Evolutionary conservation across 2,329 filamentous ascomycete genomes (phyloP).

Genomic region (Endocalyx cinctus): DNA sequence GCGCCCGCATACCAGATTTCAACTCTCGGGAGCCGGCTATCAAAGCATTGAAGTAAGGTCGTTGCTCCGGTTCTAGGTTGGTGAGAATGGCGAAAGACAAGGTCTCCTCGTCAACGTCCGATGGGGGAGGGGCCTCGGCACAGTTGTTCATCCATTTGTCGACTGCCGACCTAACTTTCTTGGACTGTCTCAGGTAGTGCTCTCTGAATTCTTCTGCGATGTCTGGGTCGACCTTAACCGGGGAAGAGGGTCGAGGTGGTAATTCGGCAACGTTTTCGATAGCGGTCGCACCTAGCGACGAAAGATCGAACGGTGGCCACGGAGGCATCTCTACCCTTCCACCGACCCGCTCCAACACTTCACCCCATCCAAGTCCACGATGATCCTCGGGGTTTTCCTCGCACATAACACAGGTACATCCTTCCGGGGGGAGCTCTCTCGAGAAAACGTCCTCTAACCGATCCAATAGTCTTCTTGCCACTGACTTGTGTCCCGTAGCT

Average conservation of each 20-base stretch:
- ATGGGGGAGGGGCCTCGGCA: slow-evolving; percentile 70
- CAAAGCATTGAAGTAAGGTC: slow-evolving; percentile 78
- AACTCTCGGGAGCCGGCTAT: slow-evolving; percentile 57
- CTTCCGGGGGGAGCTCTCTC: slow-evolving; percentile 79
- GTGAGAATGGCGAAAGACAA: slow-evolving; percentile 91
- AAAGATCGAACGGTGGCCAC: slow-evolving; percentile 85
- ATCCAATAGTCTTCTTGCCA: slow-evolving; percentile 86
- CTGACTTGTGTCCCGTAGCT: slow-evolving; percentile 88
- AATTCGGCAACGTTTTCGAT: slow-evolving; percentile 59
- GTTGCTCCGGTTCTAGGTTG: slow-evolving; percentile 69
- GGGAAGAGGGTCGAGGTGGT: slow-evolving; percentile 53
- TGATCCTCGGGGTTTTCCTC: slow-evolving; percentile 56
- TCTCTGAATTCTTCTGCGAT: slow-evolving; percentile 90
- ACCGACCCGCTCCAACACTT: slow-evolving; percentile 88
- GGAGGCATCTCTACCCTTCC: slow-evolving; percentile 78
- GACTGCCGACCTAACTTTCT: slow-evolving; percentile 87
- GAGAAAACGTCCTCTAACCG: slow-evolving; percentile 92
- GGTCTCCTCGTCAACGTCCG: slow-evolving; percentile 92
- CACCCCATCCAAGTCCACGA: slow-evolving; percentile 84
- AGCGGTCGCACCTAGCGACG: slow-evolving; percentile 56
- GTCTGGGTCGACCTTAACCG: slow-evolving; percentile 80
- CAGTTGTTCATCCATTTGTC: slow-evolving; percentile 86
- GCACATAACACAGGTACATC: slow-evolving; percentile 85
- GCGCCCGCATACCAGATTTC: slow-evolving; percentile 55
- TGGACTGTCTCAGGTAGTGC: slow-evolving; percentile 86